Percentiles rank a stretch among this genome's conserved stretches.
Conservation (phyloP, 352 stramenopile species). For the Achlya hypogyna region DNA sequence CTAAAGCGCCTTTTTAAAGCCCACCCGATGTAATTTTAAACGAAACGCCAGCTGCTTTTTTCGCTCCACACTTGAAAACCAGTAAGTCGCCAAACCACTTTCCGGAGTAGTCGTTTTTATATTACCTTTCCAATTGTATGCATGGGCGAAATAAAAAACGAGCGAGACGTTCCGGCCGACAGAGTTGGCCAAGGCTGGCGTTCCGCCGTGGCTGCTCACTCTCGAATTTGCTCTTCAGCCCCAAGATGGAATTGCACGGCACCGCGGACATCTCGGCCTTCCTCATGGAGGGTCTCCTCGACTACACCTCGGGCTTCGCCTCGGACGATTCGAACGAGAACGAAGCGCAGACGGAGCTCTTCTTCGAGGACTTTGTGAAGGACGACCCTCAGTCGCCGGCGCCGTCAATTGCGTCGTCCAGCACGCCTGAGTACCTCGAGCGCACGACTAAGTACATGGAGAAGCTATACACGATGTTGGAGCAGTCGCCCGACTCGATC, state of each 20-base stretch:
- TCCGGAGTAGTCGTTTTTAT: background rate
- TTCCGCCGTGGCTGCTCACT: background rate
- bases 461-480: conserved; percentile 17
- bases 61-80: too few relatives aligned
- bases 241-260: background rate
- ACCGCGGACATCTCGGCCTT: conserved; percentile 6
- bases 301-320: conserved; percentile 8
- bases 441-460: conserved; percentile 13
- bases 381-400: background rate
- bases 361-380: conserved; percentile 9
- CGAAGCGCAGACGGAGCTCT: background rate
- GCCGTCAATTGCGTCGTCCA: background rate
- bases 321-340: conserved; percentile 8
- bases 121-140: background rate
- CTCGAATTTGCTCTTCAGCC: background rate
- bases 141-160: background rate
- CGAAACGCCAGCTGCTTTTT: background rate
- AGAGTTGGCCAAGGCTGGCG: background rate
- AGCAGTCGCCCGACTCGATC: conserved; percentile 10
- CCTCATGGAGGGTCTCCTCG: conserved; percentile 13
- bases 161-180: background rate
- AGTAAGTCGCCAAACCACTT: too few relatives aligned
- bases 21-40: background rate
- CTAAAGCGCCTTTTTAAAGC: too few relatives aligned
- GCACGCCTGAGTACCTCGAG: background rate